phyloP scores from a whole-genome alignment of 2,329 filamentous ascomycete genomes.

The Fusarium scirpi region DNA sequence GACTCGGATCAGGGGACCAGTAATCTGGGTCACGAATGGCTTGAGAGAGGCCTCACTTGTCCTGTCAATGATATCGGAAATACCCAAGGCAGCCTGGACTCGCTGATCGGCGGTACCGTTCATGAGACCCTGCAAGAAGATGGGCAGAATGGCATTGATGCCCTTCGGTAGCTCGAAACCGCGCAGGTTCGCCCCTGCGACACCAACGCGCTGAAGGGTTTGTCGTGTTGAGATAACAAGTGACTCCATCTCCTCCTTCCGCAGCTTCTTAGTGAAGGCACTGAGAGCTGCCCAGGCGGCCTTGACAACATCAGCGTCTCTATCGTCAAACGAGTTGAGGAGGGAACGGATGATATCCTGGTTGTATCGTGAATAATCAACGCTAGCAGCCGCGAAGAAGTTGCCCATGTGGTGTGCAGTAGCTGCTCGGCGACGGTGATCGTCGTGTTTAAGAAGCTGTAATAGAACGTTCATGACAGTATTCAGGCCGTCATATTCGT shows the following conservation, averaged over 20 bases:
- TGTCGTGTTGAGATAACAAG: constrained; percentile 88
- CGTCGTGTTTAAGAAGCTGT: constrained; percentile 88
- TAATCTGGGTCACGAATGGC: constrained; percentile 97
- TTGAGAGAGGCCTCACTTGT: constrained; percentile 89
- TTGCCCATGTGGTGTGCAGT: constrained; percentile 84
- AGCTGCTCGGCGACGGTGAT: constrained; percentile 83
- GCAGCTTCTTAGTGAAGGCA: constrained; percentile 87
- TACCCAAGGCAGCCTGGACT: constrained; percentile 89
- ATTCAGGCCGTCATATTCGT: constrained; percentile 96
- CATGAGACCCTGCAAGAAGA: constrained; percentile 97
- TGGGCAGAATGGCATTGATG: constrained; percentile 94
- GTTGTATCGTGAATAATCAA: constrained; percentile 96
- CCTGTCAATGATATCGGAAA: constrained; percentile 95
- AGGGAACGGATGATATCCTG: constrained; percentile 93
- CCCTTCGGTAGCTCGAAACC: constrained; percentile 96
- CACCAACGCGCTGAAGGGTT: constrained; percentile 87
- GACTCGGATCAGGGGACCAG: constrained; percentile 95
- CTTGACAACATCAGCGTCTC: constrained; percentile 86
- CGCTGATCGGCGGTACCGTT: constrained; percentile 94
- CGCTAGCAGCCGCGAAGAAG: constrained; percentile 83
- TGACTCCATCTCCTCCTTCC: constrained; percentile 98
- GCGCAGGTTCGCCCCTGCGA: constrained; percentile 83
- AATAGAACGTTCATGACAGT: constrained; percentile 95
- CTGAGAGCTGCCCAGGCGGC: constrained; percentile 88
- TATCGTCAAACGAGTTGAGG: constrained; percentile 91